Evolutionary conservation across 495 filamentous ascomycete species (phyloP).

Genomic region (Oidiodendron maius): DNA sequence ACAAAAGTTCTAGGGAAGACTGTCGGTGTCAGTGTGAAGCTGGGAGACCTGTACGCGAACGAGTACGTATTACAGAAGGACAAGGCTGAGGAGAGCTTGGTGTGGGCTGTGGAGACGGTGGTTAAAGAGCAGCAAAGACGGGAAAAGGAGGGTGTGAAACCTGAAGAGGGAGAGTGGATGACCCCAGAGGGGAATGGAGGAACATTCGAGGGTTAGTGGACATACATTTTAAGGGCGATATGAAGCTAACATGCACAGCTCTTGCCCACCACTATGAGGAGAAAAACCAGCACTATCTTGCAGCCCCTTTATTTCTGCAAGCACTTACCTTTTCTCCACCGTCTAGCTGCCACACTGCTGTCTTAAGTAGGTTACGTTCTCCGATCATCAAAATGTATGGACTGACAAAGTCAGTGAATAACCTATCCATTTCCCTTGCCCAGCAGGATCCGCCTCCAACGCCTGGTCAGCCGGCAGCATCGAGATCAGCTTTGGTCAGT

Average conservation of each 20-base stretch:
- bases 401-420: conserved; percentile 57
- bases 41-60: conserved; percentile 71
- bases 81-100: conserved; percentile 62
- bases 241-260: conserved; percentile 31
- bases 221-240: background rate
- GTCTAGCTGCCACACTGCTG: conserved; percentile 55
- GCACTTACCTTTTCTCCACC: conserved; percentile 63
- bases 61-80: conserved; percentile 54
- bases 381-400: no score
- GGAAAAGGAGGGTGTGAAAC: conserved; percentile 53
- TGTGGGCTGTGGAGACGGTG: conserved; percentile 78
- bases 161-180: conserved; percentile 70
- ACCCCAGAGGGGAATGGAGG: conserved; percentile 64
- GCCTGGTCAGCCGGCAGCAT: conserved; percentile 25
- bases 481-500: conserved; percentile 47
- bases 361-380: conserved; percentile 67
- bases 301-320: conserved; percentile 83
- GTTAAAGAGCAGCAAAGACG: conserved; percentile 67
- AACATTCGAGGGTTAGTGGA: conserved; percentile 55
- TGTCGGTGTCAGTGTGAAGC: conserved; percentile 69
- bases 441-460: conserved; percentile 49
- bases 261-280: conserved; percentile 67
- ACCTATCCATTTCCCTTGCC: conserved; percentile 59
- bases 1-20: conserved; percentile 66
- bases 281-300: conserved; percentile 65